A percentile compares a stretch with the other conserved stretches of the same genome.
Conservation (phyloP, 345 rosid genomes). For the Viola odorata region DNA sequence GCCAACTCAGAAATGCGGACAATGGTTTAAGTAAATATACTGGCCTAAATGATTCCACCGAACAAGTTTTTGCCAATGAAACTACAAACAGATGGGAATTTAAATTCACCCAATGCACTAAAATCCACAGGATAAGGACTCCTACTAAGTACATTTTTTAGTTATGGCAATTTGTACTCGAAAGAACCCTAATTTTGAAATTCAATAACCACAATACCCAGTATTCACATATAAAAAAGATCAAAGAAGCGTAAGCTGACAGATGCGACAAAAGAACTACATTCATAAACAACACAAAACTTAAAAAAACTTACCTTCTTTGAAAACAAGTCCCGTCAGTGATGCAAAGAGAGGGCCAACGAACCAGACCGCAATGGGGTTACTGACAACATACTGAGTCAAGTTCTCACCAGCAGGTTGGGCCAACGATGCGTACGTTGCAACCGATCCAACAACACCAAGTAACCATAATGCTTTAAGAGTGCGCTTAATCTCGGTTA, state of each 20-base stretch:
- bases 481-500: conserved; percentile 84
- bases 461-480: conserved; percentile 92
- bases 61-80: too few species aligned
- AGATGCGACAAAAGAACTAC: neutral
- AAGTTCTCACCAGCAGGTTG: conserved; percentile 62
- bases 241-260: neutral
- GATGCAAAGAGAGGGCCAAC: conserved; percentile 91
- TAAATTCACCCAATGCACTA: too few species aligned
- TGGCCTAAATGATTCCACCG: too few species aligned
- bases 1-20: too few species aligned
- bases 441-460: conserved; percentile 69
- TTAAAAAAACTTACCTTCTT: conserved; percentile 55
- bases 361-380: conserved; percentile 75
- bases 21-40: too few species aligned
- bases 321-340: conserved; percentile 85
- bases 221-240: neutral
- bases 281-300: neutral
- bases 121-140: too few species aligned
- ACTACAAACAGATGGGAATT: too few species aligned
- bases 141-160: too few species aligned
- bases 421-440: conserved; percentile 52
- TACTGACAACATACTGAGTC: conserved; percentile 57
- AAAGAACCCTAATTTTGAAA: too few species aligned
- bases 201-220: too few species aligned
- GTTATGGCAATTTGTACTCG: too few species aligned